phyloP scores from a whole-genome alignment of 257 asterid species.

The Solanum habrochaites region DNA sequence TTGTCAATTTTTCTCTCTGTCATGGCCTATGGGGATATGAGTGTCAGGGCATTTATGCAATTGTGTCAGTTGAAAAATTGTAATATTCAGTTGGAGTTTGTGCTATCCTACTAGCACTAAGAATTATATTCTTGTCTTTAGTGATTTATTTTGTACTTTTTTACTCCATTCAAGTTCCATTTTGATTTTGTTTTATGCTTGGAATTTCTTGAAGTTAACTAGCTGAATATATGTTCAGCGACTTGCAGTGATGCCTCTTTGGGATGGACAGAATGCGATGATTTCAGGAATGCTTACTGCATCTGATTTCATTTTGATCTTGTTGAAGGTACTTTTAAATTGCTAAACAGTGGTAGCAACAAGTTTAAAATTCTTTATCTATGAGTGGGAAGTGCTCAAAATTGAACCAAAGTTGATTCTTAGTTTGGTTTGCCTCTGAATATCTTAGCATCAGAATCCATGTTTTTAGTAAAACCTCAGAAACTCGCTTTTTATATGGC shows the following conservation, averaged over 20 bases:
- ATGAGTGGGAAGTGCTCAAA: not conserved
- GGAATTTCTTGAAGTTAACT: not conserved
- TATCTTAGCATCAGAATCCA: not conserved
- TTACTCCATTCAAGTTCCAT: not conserved
- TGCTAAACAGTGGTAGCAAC: not conserved
- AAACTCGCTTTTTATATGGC: not conserved
- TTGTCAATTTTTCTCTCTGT: not conserved
- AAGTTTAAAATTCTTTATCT: not conserved
- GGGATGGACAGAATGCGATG: slow-evolving; percentile 32
- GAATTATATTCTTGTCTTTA: not conserved
- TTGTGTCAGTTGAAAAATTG: not conserved
- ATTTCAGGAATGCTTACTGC: slow-evolving; percentile 64
- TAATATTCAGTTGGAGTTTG: not conserved
- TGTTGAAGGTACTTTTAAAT: slow-evolving; percentile 38
- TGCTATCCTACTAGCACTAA: not conserved
- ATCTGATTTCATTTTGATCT: slow-evolving; percentile 54
- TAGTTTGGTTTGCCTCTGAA: not conserved
- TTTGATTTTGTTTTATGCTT: not conserved
- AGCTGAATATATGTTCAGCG: slow-evolving; percentile 21
- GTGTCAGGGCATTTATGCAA: not conserved
- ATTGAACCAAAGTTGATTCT: not conserved
- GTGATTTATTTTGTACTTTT: not conserved
- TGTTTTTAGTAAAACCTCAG: not conserved
- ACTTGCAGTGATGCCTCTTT: slow-evolving; percentile 38
- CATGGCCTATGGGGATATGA: not conserved